Conservation (phyloP, 192 early-diverging fungal genomes). For the Mortierella antarctica region DNA sequence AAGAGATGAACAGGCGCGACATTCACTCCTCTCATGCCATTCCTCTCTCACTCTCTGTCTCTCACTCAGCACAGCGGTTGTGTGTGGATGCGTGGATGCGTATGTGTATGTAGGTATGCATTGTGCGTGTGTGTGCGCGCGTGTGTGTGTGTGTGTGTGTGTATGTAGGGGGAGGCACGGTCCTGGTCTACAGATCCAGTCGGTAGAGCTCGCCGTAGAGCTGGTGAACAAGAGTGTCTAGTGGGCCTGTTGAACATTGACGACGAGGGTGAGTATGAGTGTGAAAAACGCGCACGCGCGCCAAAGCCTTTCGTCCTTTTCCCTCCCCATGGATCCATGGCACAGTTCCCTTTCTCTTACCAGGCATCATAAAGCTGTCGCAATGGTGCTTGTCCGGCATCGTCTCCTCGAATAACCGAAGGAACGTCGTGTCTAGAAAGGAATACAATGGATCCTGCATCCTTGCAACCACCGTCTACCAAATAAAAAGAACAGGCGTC, state of each 20-base stretch:
- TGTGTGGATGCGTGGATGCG: background rate
- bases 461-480: constrained; percentile 38
- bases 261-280: background rate
- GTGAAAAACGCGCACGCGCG: background rate
- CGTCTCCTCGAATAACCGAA: constrained; percentile 34
- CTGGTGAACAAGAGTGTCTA: constrained; percentile 44
- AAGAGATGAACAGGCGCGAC: too few species aligned
- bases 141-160: background rate
- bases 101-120: background rate
- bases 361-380: constrained; percentile 48
- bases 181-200: constrained; percentile 30
- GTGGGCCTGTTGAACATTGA: constrained; percentile 19
- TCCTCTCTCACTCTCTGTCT: background rate
- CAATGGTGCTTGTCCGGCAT: constrained; percentile 24
- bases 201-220: constrained; percentile 44
- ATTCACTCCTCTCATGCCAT: background rate
- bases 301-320: background rate
- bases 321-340: background rate
- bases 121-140: background rate
- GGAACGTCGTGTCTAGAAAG: constrained; percentile 40
- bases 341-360: background rate
- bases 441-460: constrained; percentile 42
- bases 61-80: background rate
- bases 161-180: background rate
- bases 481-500: background rate